These are phyloP conservation scores for Xanthoparmelia taractica DNA, from an alignment of 495 filamentous ascomycete species.

Conservation along the genomic window DNA sequence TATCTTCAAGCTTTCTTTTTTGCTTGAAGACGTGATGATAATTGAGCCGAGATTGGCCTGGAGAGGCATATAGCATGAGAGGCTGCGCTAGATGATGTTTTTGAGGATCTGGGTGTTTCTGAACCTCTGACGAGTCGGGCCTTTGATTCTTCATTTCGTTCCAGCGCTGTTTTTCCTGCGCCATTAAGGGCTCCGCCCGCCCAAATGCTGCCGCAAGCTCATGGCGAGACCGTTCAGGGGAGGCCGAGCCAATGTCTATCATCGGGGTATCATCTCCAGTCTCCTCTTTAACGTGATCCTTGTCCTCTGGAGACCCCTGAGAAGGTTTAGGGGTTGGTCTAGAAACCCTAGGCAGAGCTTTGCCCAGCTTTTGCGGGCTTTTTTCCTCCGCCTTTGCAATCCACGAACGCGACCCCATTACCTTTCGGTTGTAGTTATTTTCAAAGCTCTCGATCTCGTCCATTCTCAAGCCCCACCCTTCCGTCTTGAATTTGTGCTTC, in stretches of 20 bases:
- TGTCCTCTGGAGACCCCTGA: not conserved
- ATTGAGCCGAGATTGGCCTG: slow-evolving; percentile 44
- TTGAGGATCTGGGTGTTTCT: not conserved
- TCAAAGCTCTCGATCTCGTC: slow-evolving; percentile 63
- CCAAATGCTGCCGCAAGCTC: not conserved
- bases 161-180: slow-evolving; percentile 1
- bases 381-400: not conserved
- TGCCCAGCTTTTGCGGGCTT: not conserved
- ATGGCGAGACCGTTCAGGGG: not conserved
- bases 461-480: slow-evolving; percentile 74
- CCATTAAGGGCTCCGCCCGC: not conserved
- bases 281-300: slow-evolving; percentile 10
- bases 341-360: not conserved
- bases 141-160: not conserved
- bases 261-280: slow-evolving; percentile 42
- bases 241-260: slow-evolving; percentile 36
- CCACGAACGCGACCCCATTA: slow-evolving; percentile 29
- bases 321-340: not conserved
- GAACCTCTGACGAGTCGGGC: no score
- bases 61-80: slow-evolving; percentile 15
- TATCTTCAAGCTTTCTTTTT: slow-evolving; percentile 73
- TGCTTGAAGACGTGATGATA: slow-evolving; percentile 89
- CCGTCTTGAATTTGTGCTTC: slow-evolving; percentile 67
- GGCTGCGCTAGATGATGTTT: slow-evolving; percentile 1
- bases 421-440: slow-evolving; percentile 36